Percentiles rank a stretch among this genome's conserved stretches.
Evolutionary conservation across 495 filamentous ascomycete genomes (phyloP).

Genomic region (Glutinoglossum americanum): DNA sequence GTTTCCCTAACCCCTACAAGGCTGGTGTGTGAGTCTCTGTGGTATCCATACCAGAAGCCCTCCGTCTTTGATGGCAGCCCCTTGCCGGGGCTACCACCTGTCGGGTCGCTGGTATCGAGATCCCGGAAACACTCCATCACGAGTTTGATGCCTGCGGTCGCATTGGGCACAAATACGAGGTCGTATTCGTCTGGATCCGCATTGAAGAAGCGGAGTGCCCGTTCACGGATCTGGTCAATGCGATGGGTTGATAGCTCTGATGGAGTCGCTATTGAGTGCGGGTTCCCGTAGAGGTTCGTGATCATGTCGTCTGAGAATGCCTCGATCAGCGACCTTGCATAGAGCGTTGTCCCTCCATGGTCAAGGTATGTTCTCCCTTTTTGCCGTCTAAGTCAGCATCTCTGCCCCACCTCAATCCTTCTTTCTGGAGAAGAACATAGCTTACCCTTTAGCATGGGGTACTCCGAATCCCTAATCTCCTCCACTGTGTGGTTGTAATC

Average conservation of each 20-base stretch:
- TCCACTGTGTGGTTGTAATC: background rate
- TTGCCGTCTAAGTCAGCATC: background rate
- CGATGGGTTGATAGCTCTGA: slow-evolving; percentile 35
- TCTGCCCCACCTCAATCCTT: background rate
- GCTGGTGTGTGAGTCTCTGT: slow-evolving; percentile 52
- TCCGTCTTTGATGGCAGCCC: slow-evolving; percentile 3
- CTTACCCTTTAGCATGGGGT: background rate
- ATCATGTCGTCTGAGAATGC: slow-evolving; percentile 35
- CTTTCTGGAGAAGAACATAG: background rate
- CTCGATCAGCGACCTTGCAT: slow-evolving; percentile 38
- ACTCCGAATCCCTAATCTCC: background rate
- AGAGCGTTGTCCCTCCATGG: slow-evolving; percentile 50
- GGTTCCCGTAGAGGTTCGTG: slow-evolving; percentile 46
- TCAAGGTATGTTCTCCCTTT: slow-evolving; percentile 37
- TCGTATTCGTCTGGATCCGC: slow-evolving; percentile 43
- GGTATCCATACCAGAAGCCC: slow-evolving; percentile 52
- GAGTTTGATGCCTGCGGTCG: slow-evolving; percentile 46
- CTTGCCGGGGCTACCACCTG: slow-evolving; percentile 20
- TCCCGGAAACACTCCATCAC: slow-evolving; percentile 38
- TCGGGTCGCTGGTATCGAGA: background rate
- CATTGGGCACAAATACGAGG: slow-evolving; percentile 45
- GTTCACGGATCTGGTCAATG: slow-evolving; percentile 35
- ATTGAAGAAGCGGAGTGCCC: slow-evolving; percentile 37
- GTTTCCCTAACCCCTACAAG: slow-evolving; percentile 48
- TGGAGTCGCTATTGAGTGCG: slow-evolving; percentile 48